These are phyloP conservation scores for Phytophthora fragariaefolia DNA, from an alignment of 352 stramenopile species.

Conservation along the genomic window DNA sequence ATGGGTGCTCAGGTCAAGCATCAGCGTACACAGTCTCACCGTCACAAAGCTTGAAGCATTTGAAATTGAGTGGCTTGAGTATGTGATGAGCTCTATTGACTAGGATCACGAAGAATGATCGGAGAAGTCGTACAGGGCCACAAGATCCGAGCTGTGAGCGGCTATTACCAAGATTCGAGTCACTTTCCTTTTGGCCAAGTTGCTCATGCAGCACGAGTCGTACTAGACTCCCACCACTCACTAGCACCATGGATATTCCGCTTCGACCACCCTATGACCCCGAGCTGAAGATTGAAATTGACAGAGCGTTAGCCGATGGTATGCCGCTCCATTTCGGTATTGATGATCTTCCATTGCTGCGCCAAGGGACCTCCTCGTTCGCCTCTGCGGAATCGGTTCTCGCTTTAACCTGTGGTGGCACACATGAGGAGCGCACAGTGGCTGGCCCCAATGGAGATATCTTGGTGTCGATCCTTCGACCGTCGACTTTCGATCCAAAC, in stretches of 20 bases:
- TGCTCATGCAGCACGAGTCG: too few species aligned
- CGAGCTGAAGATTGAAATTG: conserved; percentile 21
- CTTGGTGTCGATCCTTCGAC: conserved; percentile 28
- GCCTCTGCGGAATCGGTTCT: conserved; percentile 14
- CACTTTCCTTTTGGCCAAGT: neutral
- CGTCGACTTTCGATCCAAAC: conserved; percentile 13
- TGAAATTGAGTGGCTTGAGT: too few species aligned
- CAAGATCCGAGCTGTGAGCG: too few species aligned
- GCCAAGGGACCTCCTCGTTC: conserved; percentile 10
- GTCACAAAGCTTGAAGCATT: too few species aligned
- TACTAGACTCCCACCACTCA: neutral
- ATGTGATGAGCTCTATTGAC: too few species aligned
- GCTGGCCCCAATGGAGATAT: conserved; percentile 27
- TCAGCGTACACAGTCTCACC: too few species aligned
- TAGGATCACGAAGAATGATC: too few species aligned
- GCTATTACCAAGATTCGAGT: neutral
- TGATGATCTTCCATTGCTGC: conserved; percentile 21
- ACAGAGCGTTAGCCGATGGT: conserved; percentile 16
- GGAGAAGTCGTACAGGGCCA: too few species aligned
- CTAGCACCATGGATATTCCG: conserved; percentile 9
- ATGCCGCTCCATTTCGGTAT: conserved; percentile 19
- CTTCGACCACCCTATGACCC: conserved; percentile 28
- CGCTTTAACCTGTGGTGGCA: conserved; percentile 7
- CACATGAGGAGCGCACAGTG: conserved; percentile 20
- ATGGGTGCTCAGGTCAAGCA: neutral